A percentile compares a stretch with the other conserved stretches of the same genome.
Evolutionary conservation across 73 alveolate genomes (phyloP).

Genomic region (Tetrahymena elliotti): DNA sequence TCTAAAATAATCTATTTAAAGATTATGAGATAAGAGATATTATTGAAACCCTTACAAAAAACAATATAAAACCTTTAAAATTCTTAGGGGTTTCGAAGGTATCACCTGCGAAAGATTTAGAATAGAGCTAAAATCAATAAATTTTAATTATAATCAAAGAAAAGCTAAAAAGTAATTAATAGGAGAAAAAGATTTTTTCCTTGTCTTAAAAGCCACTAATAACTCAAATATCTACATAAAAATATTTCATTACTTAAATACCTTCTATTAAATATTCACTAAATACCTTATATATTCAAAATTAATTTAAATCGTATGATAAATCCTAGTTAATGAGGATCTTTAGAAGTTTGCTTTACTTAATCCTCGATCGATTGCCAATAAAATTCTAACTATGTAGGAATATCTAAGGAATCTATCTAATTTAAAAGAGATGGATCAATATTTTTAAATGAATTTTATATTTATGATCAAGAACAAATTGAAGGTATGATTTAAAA

Average conservation of each 20-base stretch:
- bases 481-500: background rate
- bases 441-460: background rate
- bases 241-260: too few species aligned
- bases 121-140: background rate
- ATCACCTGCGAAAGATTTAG: background rate
- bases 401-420: background rate
- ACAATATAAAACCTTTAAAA: background rate
- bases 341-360: background rate
- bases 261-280: too few species aligned
- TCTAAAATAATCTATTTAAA: background rate
- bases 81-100: background rate
- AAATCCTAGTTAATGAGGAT: background rate
- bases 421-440: background rate
- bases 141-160: background rate
- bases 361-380: background rate
- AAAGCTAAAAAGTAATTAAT: background rate
- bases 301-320: background rate
- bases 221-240: background rate
- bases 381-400: background rate
- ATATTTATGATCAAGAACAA: background rate
- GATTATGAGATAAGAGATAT: background rate
- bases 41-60: background rate
- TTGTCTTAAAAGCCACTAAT: background rate
- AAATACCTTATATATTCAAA: too few species aligned
- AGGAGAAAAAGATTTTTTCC: background rate